Conservation (phyloP, 257 asterid species). For the Mentha longifolia region DNA sequence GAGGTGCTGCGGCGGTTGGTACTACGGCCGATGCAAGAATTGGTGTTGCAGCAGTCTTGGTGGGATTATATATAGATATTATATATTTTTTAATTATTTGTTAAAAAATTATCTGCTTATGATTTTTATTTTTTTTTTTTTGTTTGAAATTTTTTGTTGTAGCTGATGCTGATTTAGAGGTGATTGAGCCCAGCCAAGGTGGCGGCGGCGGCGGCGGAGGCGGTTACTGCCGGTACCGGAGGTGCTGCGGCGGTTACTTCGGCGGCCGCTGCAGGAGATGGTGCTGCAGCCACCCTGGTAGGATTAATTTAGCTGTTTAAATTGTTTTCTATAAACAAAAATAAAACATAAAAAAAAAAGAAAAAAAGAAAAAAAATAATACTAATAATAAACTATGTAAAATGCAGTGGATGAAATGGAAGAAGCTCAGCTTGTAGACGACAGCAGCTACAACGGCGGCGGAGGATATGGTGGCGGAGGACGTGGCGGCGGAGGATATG, state of each 20-base stretch:
- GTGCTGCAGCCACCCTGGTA: conserved; percentile 23
- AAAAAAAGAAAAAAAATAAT: no score
- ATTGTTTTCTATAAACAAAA: no score
- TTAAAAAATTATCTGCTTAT: no score
- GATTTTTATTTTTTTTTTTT: no score
- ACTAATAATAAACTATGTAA: no score
- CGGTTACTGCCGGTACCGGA: conserved; percentile 19
- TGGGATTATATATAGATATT: neutral
- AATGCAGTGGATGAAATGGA: conserved; percentile 28
- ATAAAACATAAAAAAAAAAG: no score
- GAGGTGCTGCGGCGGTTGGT: conserved; percentile 32
- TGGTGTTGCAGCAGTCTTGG: conserved; percentile 20
- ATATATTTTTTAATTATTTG: no score
- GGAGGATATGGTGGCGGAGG: neutral
- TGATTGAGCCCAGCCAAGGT: conserved; percentile 30
- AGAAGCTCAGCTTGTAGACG: neutral
- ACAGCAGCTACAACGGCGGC: neutral
- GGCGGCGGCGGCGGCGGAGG: conserved; percentile 31
- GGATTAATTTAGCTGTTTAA: no score
- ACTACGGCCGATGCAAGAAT: conserved; percentile 1
- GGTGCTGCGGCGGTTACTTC: conserved; percentile 32
- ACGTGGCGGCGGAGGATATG: neutral
- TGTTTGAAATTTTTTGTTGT: neutral
- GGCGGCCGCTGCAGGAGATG: conserved; percentile 20
- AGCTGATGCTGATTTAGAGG: neutral